A percentile compares a stretch with the other conserved stretches of the same genome.
These are phyloP conservation scores for Plasmopara muralis DNA, from an alignment of 352 stramenopile species.

Conservation along the genomic window DNA sequence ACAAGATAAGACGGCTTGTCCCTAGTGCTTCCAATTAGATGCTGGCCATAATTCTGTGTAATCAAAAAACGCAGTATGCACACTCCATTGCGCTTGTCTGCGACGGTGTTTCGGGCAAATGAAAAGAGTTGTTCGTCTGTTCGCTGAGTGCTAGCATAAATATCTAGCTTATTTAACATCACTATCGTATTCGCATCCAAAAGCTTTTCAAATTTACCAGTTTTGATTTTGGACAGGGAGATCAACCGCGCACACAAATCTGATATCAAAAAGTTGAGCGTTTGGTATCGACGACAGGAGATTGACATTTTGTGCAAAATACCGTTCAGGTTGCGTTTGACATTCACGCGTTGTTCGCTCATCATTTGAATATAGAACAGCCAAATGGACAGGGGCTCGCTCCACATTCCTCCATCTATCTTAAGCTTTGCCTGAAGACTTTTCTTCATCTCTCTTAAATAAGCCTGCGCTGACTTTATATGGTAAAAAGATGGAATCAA, in stretches of 20 bases:
- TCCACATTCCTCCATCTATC: constrained; percentile 58
- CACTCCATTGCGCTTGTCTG: constrained; percentile 23
- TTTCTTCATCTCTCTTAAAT: constrained; percentile 72
- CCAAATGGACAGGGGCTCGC: constrained; percentile 72
- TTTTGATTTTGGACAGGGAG: constrained; percentile 36
- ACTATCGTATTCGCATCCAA: constrained; percentile 36
- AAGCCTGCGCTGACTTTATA: constrained; percentile 44
- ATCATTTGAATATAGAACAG: constrained; percentile 57
- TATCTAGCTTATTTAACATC: constrained; percentile 51
- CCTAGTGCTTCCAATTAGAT: constrained; percentile 46
- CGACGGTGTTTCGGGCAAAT: constrained; percentile 39
- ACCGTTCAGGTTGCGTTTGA: constrained; percentile 34
- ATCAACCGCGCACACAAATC: constrained; percentile 67
- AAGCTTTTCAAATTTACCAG: constrained; percentile 29
- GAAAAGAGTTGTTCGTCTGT: constrained; percentile 39
- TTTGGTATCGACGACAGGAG: constrained; percentile 62
- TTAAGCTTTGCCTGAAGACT: constrained; percentile 63
- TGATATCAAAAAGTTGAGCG: constrained; percentile 71
- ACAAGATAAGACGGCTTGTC: constrained; percentile 25
- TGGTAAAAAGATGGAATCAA: constrained; percentile 80
- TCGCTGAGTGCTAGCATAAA: constrained; percentile 55
- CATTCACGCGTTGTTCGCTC: constrained; percentile 34
- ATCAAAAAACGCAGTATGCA: constrained; percentile 61
- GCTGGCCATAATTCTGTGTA: constrained; percentile 72
- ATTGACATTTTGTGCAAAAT: constrained; percentile 50